These are phyloP conservation scores for Tricladium varicosporioides DNA, from an alignment of 2,329 filamentous ascomycete species.

Conservation along the genomic window DNA sequence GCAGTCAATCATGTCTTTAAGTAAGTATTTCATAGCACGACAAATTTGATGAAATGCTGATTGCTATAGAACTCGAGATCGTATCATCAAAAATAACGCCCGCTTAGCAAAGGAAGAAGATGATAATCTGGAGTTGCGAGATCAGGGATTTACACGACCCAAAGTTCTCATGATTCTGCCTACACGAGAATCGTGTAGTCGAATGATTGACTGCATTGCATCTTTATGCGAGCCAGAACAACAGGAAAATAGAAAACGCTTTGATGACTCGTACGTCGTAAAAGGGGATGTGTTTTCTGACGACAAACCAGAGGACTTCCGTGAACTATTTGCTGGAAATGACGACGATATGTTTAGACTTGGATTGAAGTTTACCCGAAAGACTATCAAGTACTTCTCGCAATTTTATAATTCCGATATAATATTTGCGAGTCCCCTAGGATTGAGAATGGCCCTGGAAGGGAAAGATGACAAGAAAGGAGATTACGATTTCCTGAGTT, in stretches of 20 bases:
- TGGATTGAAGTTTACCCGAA: constrained; percentile 95
- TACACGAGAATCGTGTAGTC: constrained; percentile 81
- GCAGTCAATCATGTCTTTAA: constrained; percentile 91
- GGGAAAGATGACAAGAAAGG: constrained; percentile 63
- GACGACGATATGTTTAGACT: constrained; percentile 97
- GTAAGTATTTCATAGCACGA: constrained; percentile 39
- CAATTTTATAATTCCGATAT: constrained; percentile 97
- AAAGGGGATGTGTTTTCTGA: constrained; percentile 66
- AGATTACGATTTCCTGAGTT: constrained; percentile 89
- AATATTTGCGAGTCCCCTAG: constrained; percentile 85
- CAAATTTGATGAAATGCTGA: constrained; percentile 14
- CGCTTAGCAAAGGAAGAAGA: constrained; percentile 67
- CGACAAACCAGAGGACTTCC: constrained; percentile 82
- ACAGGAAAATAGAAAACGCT: constrained; percentile 91
- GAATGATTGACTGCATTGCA: constrained; percentile 74
- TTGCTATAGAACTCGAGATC: constrained; percentile 68
- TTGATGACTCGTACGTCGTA: constrained; percentile 77
- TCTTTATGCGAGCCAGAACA: constrained; percentile 79
- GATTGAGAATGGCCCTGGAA: constrained; percentile 86
- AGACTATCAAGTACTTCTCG: constrained; percentile 91
- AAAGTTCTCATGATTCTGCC: constrained; percentile 90
- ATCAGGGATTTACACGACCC: constrained; percentile 93
- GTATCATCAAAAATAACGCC: constrained; percentile 88
- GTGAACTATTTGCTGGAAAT: constrained; percentile 87
- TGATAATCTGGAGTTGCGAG: constrained; percentile 71